Base-by-base conservation (phyloP, 345 rosid genomes). In the Salix exigua region DNA sequence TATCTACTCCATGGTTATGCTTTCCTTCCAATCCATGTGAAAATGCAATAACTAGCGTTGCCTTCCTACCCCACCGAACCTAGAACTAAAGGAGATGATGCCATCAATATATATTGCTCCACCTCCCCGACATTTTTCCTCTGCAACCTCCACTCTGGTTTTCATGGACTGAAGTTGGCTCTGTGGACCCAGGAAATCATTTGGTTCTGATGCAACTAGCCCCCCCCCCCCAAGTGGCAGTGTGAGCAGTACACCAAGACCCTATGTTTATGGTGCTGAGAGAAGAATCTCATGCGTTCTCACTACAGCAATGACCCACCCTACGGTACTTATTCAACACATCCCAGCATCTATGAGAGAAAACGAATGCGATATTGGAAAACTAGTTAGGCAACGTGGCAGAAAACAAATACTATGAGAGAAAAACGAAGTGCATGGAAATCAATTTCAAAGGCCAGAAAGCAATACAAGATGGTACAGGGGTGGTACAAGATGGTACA, bases 1-100 rank as follows among this genome's bases (percentile, higher is more conserved):
- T 5, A 33, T n/a, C 53, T 70, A 44, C 50, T 17, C 2, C 23
- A 21, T 25, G 33, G 19, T 4, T 6, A 70, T 26, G 73, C 55
- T 42, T 70, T 46, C 35, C 73, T 70, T 46, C 31, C 60, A 70
- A 70, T 50, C 62, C 40, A 70, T 70, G 30, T 68, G 51, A 68
- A 42, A 13, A 21, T n/a, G 31, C 53, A 68, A 23, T 12, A 4
- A 25, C 44, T 68, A 40, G 72, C 4, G 17, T 44, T n/a, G 14
- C 61, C 62, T 9, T 26, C 18, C 30, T 51, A 14, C 68, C 4
- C 68, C 68, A 64, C 68, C 68, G 17, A 14, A 14, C 58, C 58
- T 51, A 19, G 19, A 19, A 46, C 51, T 46, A 14, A 5, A 17
- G 4, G n/a, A 50, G n/a, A 17, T 16, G 55, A 18, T 50, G 55